phyloP scores from a whole-genome alignment of 495 filamentous ascomycete genomes.

The Neurospora sublineolata region DNA sequence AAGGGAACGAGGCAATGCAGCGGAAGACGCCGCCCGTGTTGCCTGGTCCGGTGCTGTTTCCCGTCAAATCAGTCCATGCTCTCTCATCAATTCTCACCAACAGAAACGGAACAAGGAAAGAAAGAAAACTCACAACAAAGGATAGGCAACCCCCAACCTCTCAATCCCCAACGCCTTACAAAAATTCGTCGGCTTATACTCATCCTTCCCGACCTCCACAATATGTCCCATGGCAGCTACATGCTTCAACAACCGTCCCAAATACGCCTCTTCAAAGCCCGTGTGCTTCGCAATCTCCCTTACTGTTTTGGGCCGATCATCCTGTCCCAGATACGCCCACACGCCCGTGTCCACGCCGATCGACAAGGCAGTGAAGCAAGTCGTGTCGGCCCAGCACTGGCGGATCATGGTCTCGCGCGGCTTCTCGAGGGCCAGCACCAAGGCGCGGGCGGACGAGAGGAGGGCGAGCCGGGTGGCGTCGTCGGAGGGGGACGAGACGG shows the following conservation, averaged over 20 bases:
- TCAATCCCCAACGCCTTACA: slow-evolving; percentile 20
- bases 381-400: slow-evolving; percentile 18
- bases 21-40: neutral
- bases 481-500: neutral
- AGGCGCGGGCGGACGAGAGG: slow-evolving; percentile 5
- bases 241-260: slow-evolving; percentile 29
- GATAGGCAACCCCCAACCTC: slow-evolving; percentile 25
- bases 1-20: slow-evolving; percentile 9
- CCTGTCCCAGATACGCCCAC: neutral
- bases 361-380: neutral
- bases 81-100: neutral
- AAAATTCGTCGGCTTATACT: slow-evolving; percentile 33
- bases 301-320: neutral
- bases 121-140: neutral
- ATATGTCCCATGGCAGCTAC: slow-evolving; percentile 35
- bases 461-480: slow-evolving; percentile 1
- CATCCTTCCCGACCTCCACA: slow-evolving; percentile 25
- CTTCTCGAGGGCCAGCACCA: slow-evolving; percentile 14
- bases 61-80: neutral
- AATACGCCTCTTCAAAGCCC: neutral
- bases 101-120: neutral
- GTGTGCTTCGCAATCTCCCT: neutral
- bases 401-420: slow-evolving; percentile 25
- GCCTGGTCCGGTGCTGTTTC: neutral
- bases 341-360: slow-evolving; percentile 3